Conservation (phyloP, 176 grass and related monocot genomes). For the Hyparrhenia diplandra region DNA sequence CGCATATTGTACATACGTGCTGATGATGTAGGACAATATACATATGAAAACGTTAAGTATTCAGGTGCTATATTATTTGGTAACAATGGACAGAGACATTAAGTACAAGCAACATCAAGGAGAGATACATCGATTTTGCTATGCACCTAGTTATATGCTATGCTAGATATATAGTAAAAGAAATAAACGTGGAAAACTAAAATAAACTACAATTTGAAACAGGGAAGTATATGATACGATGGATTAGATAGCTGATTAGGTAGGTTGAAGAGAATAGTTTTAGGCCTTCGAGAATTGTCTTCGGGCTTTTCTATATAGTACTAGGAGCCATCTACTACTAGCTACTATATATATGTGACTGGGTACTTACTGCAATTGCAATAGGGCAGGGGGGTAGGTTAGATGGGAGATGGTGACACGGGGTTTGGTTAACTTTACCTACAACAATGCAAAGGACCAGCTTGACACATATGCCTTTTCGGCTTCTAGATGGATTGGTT, state of each 20-base stretch:
- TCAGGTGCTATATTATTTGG: background rate
- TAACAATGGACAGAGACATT: background rate
- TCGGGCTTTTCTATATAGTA: background rate
- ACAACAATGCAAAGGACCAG: background rate
- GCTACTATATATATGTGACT: background rate
- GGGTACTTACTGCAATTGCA: constrained; percentile 2
- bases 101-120: background rate
- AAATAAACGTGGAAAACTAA: too few relatives aligned
- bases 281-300: background rate
- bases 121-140: background rate
- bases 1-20: too few relatives aligned
- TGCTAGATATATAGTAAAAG: too few relatives aligned
- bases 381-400: background rate
- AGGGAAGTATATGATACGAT: too few relatives aligned
- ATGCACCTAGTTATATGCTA: too few relatives aligned
- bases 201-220: too few relatives aligned
- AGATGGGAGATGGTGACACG: constrained; percentile 22
- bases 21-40: too few relatives aligned
- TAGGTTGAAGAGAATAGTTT: constrained; percentile 34
- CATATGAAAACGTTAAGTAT: background rate
- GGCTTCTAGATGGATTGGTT: constrained; percentile 45
- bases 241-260: constrained; percentile 24
- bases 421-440: constrained; percentile 24
- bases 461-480: background rate
- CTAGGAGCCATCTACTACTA: background rate